These are phyloP conservation scores for Gryganskiella cystojenkinii DNA, from an alignment of 192 early-diverging fungal species.

Conservation along the genomic window DNA sequence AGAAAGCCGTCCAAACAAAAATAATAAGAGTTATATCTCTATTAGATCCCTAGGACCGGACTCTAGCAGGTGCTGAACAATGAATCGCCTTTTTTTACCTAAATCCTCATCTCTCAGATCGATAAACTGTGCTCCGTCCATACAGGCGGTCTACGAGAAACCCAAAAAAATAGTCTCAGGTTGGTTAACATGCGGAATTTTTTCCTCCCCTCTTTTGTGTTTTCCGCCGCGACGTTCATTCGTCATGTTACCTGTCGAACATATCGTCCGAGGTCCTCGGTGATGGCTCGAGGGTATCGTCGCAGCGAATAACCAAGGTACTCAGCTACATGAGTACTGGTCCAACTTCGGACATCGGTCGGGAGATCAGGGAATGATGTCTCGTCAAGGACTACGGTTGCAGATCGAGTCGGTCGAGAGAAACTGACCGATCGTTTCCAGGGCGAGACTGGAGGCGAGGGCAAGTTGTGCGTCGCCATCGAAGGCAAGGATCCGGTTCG, in stretches of 20 bases:
- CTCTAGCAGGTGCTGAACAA: too few species aligned
- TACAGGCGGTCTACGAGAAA: slow-evolving; percentile 27
- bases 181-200: neutral
- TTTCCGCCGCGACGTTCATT: neutral
- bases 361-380: slow-evolving; percentile 47
- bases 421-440: slow-evolving; percentile 28
- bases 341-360: slow-evolving; percentile 43
- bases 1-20: neutral
- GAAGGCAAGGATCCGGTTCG: slow-evolving; percentile 19
- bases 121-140: slow-evolving; percentile 49
- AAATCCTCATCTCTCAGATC: slow-evolving; percentile 48
- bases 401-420: slow-evolving; percentile 2
- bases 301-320: slow-evolving; percentile 49
- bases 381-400: slow-evolving; percentile 38
- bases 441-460: slow-evolving; percentile 34
- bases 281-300: slow-evolving; percentile 48
- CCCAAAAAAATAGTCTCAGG: neutral
- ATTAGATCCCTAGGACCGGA: too few species aligned
- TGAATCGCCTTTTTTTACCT: slow-evolving; percentile 3
- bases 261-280: slow-evolving; percentile 51
- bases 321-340: slow-evolving; percentile 44
- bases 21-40: neutral
- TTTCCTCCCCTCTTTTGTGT: neutral
- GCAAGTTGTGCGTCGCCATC: slow-evolving; percentile 9
- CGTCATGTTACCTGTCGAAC: slow-evolving; percentile 34